Evolutionary conservation across 1,284 basidiomycete species (phyloP).

Genomic region (Pseudozyma pruni): DNA sequence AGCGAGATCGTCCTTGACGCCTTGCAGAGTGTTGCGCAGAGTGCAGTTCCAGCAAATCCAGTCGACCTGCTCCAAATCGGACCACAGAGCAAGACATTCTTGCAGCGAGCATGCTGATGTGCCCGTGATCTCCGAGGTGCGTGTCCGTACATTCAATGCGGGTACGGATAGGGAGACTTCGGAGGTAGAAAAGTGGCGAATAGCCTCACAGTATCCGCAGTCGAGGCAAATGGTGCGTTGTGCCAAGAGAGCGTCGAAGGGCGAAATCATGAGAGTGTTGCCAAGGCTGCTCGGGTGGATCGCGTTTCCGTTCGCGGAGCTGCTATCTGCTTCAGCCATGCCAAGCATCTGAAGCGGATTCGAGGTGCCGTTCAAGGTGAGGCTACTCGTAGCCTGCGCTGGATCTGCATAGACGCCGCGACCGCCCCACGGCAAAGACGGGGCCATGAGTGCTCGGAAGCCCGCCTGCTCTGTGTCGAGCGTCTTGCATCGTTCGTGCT

Average conservation of each 20-base stretch:
- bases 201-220: constrained; percentile 65
- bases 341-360: constrained; percentile 5
- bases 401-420: constrained; percentile 37
- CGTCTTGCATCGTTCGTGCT: constrained; percentile 16
- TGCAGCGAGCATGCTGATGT: constrained; percentile 55
- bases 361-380: background rate
- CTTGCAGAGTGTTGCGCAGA: constrained; percentile 39
- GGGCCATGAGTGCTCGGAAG: constrained; percentile 46
- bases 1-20: constrained; percentile 19
- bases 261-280: constrained; percentile 30
- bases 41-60: constrained; percentile 66
- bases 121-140: constrained; percentile 36
- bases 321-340: background rate
- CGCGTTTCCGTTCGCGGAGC: background rate
- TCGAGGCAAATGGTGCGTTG: constrained; percentile 62
- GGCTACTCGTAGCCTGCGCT: constrained; percentile 11
- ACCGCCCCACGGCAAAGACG: constrained; percentile 41
- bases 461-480: constrained; percentile 37
- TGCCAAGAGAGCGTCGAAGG: constrained; percentile 48
- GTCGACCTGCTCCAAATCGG: constrained; percentile 61
- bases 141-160: constrained; percentile 22
- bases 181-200: constrained; percentile 56
- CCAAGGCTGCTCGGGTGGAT: background rate
- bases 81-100: constrained; percentile 58
- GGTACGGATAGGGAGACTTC: constrained; percentile 62